Base-by-base conservation (phyloP, 2,329 filamentous ascomycete genomes). In the Aspergillus brasiliensis region DNA sequence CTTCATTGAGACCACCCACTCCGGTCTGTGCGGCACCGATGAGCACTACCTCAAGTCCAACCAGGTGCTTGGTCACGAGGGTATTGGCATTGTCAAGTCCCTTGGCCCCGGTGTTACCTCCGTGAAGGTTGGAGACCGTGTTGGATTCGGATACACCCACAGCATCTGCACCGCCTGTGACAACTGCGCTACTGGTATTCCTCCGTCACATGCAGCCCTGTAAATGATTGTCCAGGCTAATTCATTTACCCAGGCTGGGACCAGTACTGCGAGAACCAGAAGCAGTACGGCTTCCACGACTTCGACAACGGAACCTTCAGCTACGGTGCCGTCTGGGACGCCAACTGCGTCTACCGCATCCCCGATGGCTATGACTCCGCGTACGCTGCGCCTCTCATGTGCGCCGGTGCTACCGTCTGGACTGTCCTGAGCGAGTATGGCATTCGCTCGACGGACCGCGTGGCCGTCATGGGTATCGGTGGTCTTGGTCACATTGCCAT, bases 41-140 rank as follows among this genome's bases (percentile, higher is more conserved):
- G 59, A 63, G 53, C 66, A 65, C 51, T 70, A 58, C 53, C 54
- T 54, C 49, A 51, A 60, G 25, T 48, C 57, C 6, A 58, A 67
- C 42, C 67, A 69, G 40, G 70, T 61, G 1, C 77, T 85, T 37
- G 83, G 83, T 40, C 83, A 85, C 71, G 83, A 85, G 67, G 83
- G 83, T 54, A 78, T 80, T 40, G 83, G 83, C 48, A 67, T 82
- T 8, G 77, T 85, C 46, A 76, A 81, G 57, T 72, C 74, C 17
- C 62, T 78, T 25, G 83, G 83, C 2, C 77, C 81, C 5, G 69
- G 68, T 8, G 80, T 80, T 60, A 74, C 74, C 47, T 62, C 73
- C 13, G 66, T 84, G 54, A 82, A 83, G 71, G 77, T 78, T 52
- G 74, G 73, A 31, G 72, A 74, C 11, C 65, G 67, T 15, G 73